A percentile compares a stretch with the other conserved stretches of the same genome.
These are phyloP conservation scores for Tagetes patula DNA, from an alignment of 129 eudicot genomes.

Conservation along the genomic window DNA sequence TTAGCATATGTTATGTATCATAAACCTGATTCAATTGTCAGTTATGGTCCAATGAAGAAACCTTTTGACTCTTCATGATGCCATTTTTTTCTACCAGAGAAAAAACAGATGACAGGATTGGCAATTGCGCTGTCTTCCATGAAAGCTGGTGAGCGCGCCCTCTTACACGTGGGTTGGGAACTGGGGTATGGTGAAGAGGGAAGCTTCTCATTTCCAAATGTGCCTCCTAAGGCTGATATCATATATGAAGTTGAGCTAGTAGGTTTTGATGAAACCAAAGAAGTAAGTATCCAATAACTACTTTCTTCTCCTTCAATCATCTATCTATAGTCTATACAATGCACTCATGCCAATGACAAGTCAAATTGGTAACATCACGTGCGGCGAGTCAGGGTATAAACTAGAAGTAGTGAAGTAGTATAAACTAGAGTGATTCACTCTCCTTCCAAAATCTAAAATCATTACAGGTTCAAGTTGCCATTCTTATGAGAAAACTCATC, in stretches of 20 bases:
- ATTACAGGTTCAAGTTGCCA: constrained; percentile 1
- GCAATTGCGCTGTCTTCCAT: constrained; percentile 80
- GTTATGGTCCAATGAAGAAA: constrained; percentile 4
- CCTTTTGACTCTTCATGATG: constrained; percentile 19
- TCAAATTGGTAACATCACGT: neutral
- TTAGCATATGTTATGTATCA: neutral
- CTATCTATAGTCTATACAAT: neutral
- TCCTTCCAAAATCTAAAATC: constrained; percentile 4
- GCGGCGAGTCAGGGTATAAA: neutral
- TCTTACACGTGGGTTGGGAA: constrained; percentile 90
- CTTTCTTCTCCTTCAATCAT: neutral
- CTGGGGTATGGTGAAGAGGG: constrained; percentile 97
- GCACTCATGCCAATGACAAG: neutral
- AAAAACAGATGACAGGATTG: constrained; percentile 81
- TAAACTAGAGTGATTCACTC: neutral
- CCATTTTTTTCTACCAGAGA: constrained; percentile 53
- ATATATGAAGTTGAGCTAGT: constrained; percentile 90
- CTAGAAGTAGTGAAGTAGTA: neutral
- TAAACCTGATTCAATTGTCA: constrained; percentile 6
- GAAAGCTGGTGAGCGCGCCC: constrained; percentile 91
- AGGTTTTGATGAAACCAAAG: constrained; percentile 96
- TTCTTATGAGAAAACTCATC: neutral
- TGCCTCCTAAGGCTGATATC: constrained; percentile 89
- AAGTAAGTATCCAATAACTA: constrained; percentile 49
- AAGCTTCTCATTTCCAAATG: constrained; percentile 94